These are phyloP conservation scores for Sugiyamaella smithiae DNA, from an alignment of 805 yeast species.

Conservation along the genomic window DNA sequence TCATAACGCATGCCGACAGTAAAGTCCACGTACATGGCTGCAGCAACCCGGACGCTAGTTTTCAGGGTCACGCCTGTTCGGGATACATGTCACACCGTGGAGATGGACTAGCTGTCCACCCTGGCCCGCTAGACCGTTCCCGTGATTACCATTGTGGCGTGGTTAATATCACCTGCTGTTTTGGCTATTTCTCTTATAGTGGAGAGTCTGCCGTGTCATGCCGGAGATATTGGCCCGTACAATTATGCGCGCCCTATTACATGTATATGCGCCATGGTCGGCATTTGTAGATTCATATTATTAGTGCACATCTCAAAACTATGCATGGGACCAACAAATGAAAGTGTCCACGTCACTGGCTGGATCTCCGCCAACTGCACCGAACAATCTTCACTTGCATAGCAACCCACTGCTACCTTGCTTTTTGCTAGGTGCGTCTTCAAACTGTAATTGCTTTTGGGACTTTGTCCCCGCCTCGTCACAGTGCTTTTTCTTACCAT, in stretches of 20 bases:
- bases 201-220: no score
- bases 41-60: background rate
- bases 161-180: no score
- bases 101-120: no score
- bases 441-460: constrained; percentile 2
- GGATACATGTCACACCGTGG: background rate
- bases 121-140: no score
- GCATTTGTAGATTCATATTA: no score
- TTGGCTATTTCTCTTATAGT: no score
- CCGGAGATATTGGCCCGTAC: no score
- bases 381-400: constrained; percentile 5
- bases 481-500: constrained; percentile 1
- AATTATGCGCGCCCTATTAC: no score
- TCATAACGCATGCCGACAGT: background rate
- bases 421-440: constrained; percentile 1
- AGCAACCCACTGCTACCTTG: background rate
- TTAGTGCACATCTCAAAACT: background rate
- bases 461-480: background rate
- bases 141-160: no score
- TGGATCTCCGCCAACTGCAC: background rate
- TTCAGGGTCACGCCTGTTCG: background rate
- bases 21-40: background rate
- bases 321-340: no score
- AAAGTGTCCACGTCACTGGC: no score
- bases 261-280: no score